Percentiles rank a stretch among this genome's conserved stretches.
Evolutionary conservation across 2,329 filamentous ascomycete genomes (phyloP).

Genomic region (Talaromyces atroroseus): DNA sequence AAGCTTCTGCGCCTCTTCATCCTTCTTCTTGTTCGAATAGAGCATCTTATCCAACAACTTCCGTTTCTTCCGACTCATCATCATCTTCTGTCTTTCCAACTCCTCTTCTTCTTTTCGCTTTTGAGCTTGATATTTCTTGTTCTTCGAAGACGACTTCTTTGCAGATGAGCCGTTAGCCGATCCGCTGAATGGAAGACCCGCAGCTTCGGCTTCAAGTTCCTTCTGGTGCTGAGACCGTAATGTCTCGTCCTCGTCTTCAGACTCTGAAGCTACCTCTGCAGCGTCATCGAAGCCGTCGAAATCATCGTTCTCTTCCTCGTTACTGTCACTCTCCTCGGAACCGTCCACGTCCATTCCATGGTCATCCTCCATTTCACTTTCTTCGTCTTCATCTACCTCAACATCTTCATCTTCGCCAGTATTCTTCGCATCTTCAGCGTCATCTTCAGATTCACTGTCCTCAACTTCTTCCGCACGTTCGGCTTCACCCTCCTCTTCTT

Average conservation of each 20-base stretch:
- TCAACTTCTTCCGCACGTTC: slow-evolving; percentile 61
- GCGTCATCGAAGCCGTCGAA: slow-evolving; percentile 50
- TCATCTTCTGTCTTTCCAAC: slow-evolving; percentile 88
- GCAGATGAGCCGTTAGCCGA: slow-evolving; percentile 51
- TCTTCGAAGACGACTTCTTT: slow-evolving; percentile 62
- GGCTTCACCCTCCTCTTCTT: slow-evolving; percentile 81
- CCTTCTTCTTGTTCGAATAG: slow-evolving; percentile 90
- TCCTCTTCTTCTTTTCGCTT: slow-evolving; percentile 73
- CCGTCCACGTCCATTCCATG: slow-evolving; percentile 44
- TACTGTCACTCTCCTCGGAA: slow-evolving; percentile 41
- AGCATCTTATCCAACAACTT: slow-evolving; percentile 98
- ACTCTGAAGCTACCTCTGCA: slow-evolving; percentile 39
- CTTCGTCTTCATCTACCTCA: slow-evolving; percentile 26
- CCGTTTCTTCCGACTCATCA: slow-evolving; percentile 96
- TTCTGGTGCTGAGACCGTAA: slow-evolving; percentile 69
- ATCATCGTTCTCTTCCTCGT: slow-evolving; percentile 40
- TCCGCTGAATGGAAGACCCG: slow-evolving; percentile 56
- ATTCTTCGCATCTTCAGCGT: slow-evolving; percentile 37
- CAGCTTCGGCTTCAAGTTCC: slow-evolving; percentile 88
- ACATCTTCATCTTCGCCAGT: slow-evolving; percentile 35
- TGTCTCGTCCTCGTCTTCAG: slow-evolving; percentile 56
- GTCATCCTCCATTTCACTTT: slow-evolving; percentile 45
- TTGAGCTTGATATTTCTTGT: slow-evolving; percentile 63
- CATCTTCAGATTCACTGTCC: slow-evolving; percentile 28
- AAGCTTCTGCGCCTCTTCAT: slow-evolving; percentile 80